Evolutionary conservation across 2,329 filamentous ascomycete genomes (phyloP), one percentile per base, ranked within the genome.

Genomic region (Claviceps pusilla): DNA sequence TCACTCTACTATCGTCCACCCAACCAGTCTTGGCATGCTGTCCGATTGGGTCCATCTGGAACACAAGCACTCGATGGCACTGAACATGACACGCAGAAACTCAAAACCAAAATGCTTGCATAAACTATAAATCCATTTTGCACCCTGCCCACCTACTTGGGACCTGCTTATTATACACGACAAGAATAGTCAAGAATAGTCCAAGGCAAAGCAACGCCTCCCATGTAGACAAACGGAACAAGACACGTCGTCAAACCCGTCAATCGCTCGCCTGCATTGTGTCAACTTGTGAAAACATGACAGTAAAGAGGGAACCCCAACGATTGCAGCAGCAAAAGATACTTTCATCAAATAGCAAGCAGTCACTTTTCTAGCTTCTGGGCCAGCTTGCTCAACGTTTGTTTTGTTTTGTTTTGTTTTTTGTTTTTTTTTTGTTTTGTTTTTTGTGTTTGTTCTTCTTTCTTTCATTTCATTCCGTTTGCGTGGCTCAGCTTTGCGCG

Each of bases 151-250:
- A 41, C 39, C 39, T n/a, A 41, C 14, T 7, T n/a, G 14, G 12
- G 39, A 41, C 39, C 39, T 51, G 35, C 10, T 33, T 54, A 42
- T 54, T 48, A 43, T 51, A 54, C 53, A 54, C 50, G 53, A 33
- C 53, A 54, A 41, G 48, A 33, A 48, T 48, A 37, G 47, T 41
- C 39, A 41, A n/a, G 39, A 41, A 41, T 41, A 41, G 53, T 50
- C 33, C 53, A 51, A 54, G 53, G 48, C 53, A 42, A 29, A 29
- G 53, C 16, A 52, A 51, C 48, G 39, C 35, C n/a, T 43, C 53
- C 45, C 49, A 55, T 55, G 14, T 55, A 55, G 50, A 55, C 51
- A 49, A 50, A 45, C 35, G 53, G 37, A 14, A 33, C 31, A 5
- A 33, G 9, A 9, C 53, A 55, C 51, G 49, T 55, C 35, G 31